phyloP scores from a whole-genome alignment of 495 filamentous ascomycete species.

The Aeminium ludgeri region DNA sequence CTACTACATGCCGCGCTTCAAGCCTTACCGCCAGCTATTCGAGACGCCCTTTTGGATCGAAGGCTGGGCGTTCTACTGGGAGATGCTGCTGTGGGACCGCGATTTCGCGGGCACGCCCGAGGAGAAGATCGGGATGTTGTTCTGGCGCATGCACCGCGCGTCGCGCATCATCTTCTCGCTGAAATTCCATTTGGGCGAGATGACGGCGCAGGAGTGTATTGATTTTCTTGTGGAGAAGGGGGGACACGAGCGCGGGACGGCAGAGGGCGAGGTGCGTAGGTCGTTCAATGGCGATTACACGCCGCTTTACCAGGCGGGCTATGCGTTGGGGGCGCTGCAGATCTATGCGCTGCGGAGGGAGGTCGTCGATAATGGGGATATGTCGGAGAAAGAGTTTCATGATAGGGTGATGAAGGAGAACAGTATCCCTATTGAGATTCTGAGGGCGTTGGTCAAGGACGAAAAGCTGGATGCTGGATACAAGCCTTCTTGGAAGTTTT shows the following conservation, averaged over 20 bases:
- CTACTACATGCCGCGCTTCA: constrained; percentile 27
- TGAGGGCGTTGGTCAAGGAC: constrained; percentile 29
- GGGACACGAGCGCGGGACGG: constrained; percentile 37
- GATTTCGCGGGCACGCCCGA: constrained; percentile 25
- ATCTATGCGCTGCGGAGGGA: constrained; percentile 29
- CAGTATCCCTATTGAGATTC: constrained; percentile 36
- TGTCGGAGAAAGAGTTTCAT: constrained; percentile 34
- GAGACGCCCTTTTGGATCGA: constrained; percentile 38
- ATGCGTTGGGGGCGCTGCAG: constrained; percentile 37
- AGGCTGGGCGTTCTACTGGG: constrained; percentile 40
- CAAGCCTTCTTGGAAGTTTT: constrained; percentile 10
- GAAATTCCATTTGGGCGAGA: constrained; percentile 33
- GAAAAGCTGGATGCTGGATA: constrained; percentile 12
- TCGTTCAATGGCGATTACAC: constrained; percentile 23
- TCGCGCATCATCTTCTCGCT: constrained; percentile 36
- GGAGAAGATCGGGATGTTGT: constrained; percentile 33
- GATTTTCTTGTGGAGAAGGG: constrained; percentile 26
- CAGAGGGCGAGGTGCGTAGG: constrained; percentile 37
- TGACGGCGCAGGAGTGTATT: constrained; percentile 32
- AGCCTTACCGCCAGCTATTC: constrained; percentile 31
- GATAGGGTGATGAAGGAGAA: constrained; percentile 30
- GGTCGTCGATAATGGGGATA: constrained; percentile 12
- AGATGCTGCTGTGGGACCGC: constrained; percentile 30
- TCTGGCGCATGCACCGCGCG: constrained; percentile 37
- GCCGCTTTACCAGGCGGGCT: constrained; percentile 36